These are phyloP conservation scores for Venturia asperata DNA, from an alignment of 2,329 filamentous ascomycete genomes.

Conservation along the genomic window DNA sequence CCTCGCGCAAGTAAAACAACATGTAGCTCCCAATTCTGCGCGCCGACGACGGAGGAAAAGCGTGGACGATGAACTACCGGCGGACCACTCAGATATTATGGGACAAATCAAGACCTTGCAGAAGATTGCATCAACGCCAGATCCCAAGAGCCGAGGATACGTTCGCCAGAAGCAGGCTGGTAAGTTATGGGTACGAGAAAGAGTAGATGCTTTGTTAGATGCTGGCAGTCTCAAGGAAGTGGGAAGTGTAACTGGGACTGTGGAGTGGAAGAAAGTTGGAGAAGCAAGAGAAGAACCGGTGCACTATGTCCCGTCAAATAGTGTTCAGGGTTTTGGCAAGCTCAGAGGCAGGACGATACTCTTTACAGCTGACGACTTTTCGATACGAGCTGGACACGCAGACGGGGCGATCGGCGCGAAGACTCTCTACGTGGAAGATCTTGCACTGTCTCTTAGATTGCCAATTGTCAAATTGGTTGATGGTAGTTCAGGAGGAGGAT, in stretches of 20 bases:
- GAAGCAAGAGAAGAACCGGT: constrained; percentile 41
- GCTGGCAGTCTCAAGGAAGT: constrained; percentile 51
- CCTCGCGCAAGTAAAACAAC: constrained; percentile 42
- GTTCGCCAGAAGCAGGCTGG: constrained; percentile 56
- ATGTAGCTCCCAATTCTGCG: constrained; percentile 30
- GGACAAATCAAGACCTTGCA: constrained; percentile 48
- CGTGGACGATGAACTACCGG: constrained; percentile 41
- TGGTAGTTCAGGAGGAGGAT: constrained; percentile 56
- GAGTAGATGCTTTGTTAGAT: constrained; percentile 53
- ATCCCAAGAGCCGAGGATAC: constrained; percentile 50
- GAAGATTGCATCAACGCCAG: constrained; percentile 48
- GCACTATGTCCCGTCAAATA: constrained; percentile 51
- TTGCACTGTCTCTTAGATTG: constrained; percentile 49
- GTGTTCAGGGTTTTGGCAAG: constrained; percentile 51
- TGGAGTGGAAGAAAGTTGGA: constrained; percentile 49
- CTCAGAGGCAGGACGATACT: constrained; percentile 49
- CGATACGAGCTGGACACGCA: constrained; percentile 55
- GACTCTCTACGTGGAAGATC: constrained; percentile 54
- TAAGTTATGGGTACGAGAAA: constrained; percentile 59
- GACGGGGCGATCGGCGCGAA: constrained; percentile 54
- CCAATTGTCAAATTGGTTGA: constrained; percentile 60
- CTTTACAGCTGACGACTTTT: constrained; percentile 59
- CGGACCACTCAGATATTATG: constrained; percentile 56
- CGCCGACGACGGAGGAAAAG: constrained; percentile 28
- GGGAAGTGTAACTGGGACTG: constrained; percentile 53